Conservation (phyloP, 2,329 filamentous ascomycete species). For the Fusarium compactum region DNA sequence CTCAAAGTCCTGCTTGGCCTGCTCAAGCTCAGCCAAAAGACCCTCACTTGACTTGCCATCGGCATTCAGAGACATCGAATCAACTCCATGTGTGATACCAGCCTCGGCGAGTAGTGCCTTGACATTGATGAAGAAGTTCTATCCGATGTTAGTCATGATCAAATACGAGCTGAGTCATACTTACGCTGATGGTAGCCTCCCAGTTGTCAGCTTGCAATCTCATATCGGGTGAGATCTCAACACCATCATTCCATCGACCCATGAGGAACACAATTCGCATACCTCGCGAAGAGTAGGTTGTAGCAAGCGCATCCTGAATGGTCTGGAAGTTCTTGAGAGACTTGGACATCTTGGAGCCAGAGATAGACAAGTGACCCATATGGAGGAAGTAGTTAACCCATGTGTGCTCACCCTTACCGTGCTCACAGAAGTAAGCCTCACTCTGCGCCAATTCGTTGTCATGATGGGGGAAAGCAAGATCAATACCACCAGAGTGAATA, state of each 20-base stretch:
- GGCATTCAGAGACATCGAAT: slow-evolving; percentile 54
- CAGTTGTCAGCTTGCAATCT: slow-evolving; percentile 79
- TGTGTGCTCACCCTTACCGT: slow-evolving; percentile 68
- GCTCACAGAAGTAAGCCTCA: slow-evolving; percentile 80
- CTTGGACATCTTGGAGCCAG: slow-evolving; percentile 96
- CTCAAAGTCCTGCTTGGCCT: slow-evolving; percentile 67
- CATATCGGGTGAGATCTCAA: slow-evolving; percentile 90
- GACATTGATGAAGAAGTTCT: slow-evolving; percentile 71
- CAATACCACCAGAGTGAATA: slow-evolving; percentile 92
- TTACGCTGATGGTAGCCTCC: slow-evolving; percentile 80
- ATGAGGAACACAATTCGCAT: slow-evolving; percentile 89
- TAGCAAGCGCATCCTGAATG: slow-evolving; percentile 82
- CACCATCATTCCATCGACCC: slow-evolving; percentile 89
- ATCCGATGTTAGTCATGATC: slow-evolving; percentile 31
- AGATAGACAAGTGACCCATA: slow-evolving; percentile 89
- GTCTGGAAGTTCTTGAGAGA: slow-evolving; percentile 96
- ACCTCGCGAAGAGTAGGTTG: slow-evolving; percentile 79
- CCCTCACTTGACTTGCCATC: slow-evolving; percentile 49
- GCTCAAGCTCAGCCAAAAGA: slow-evolving; percentile 59
- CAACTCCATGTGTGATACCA: slow-evolving; percentile 51
- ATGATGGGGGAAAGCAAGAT: slow-evolving; percentile 91
- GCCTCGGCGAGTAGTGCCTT: slow-evolving; percentile 66
- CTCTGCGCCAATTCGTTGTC: slow-evolving; percentile 93
- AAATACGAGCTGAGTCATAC: slow-evolving; percentile 37
- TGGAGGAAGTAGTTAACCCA: slow-evolving; percentile 98